Base-by-base conservation (phyloP, 805 yeast genomes). In the Diddensiella santjacobensis region DNA sequence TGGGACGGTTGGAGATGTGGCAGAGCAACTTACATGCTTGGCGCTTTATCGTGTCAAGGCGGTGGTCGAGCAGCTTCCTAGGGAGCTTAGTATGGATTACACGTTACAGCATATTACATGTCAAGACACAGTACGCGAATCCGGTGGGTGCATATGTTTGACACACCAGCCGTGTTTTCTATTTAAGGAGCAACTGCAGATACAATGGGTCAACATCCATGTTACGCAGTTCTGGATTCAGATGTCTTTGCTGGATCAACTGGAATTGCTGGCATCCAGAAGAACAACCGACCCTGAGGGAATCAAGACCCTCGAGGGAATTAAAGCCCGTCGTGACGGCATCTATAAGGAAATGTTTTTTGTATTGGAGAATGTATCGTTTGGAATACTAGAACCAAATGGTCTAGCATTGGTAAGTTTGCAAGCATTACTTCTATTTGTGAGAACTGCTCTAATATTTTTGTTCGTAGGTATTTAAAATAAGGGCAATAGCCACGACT, bases 301-400 rank as follows among this genome's bases (percentile, higher is more conserved):
- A 33, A 37, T 30, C 22, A 36, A 24, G 4, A 40, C 22, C 4
- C 38, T 30, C 11, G 46, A 42, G 17, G 19, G 36, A 17, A 45
- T 49, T 49, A 24, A 29, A 24, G 47, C 40, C 22, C 30, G 55
- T 13, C 49, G 44, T 13, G 40, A 31, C 5, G 13, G 8, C 13
- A 38, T 51, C 11, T 51, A 45, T 22, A 47, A 38, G 42, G 33
- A 30, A 11, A 18, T 51, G 30, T 29, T 51, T 11, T 19, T 19
- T 3, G 41, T 51, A n/a, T 33, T 51, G 8, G 30, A 45, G 10
- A 41, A 39, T 13, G 35, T 49, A 11, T 44, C 55, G 13, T 22
- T 49, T 11, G 39, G 40, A 11, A 49, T 42, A 31, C 38, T 49
- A 23, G 55, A 51, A 46, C 52, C 56, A 4, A 46, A 52, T 17